Evolutionary conservation across 345 rosid genomes (phyloP), one percentile per base, ranked within the genome.

Genomic region (Noccaea bulbosa): DNA sequence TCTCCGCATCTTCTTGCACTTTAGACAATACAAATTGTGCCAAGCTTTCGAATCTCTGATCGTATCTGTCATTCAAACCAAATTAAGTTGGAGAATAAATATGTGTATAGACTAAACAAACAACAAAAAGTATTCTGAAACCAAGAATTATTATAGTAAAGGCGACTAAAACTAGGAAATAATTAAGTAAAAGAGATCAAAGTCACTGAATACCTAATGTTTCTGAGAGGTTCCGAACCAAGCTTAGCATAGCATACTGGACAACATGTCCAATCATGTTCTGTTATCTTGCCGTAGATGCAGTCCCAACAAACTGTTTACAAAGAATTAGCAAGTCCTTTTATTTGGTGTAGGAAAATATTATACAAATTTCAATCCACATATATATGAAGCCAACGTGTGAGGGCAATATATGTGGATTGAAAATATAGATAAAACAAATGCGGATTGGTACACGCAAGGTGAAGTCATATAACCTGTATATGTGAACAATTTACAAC

Each of bases 261-360:
- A 41, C 71, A 67, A 41, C 8, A 15, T 2, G 16, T 6, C 51
- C 39, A 67, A 5, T 1, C 12, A 10, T 67, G 12, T 67, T 67
- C 2, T 15, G 17, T 53, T 6, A 67, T 52, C 12, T 67, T 67
- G 4, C 8, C 61, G 15, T 40, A 1, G 8, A 67, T 67, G 14
- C 62, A 67, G 30, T 11, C 52, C 51, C 32, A 41, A 4, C 71
- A 67, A 30, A 67, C 62, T 67, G 51, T 40, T 27, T 27, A 52
- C 5, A 52, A 39, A 39, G 2, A 14, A 10, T 46, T 14, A 46
- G 15, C 7, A 16, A 1, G 10, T 24, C n/a, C 0, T n/a, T n/a
- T n/a, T n/a, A n/a, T n/a, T n/a, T n/a, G n/a, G n/a, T n/a, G n/a
- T n/a, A n/a, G n/a, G n/a, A n/a, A n/a, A n/a, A n/a, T n/a, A n/a